Evolutionary conservation across 2,329 filamentous ascomycete species (phyloP), one percentile per base, ranked within the genome.

Genomic region (Calonectria montana): DNA sequence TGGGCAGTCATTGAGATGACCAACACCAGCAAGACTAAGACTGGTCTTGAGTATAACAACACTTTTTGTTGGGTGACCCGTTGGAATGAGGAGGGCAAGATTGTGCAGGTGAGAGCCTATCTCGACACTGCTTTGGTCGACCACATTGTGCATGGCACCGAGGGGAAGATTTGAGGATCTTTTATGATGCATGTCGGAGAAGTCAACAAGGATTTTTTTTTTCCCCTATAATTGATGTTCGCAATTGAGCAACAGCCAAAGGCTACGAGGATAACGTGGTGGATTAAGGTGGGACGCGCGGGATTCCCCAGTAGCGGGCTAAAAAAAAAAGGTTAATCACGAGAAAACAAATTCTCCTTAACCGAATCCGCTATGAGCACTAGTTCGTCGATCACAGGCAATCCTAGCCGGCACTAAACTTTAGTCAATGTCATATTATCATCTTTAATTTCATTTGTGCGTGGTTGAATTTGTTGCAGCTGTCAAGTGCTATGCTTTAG

Each of bases 1-100:
- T 62, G 57, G 57, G 57, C 57, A 18, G 57, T 62, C 9, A 41
- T 62, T n/a, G 57, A 62, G 15, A 25, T 62, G 57, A 62, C 57
- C 23, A 62, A 62, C 39, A 62, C 39, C 9, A 62, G 57, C 57
- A 43, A 62, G 37, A 62, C 57, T 2, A 62, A 62, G 39, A 62
- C 23, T 21, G 57, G 57, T 23, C 57, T 62, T 7, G 37, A 62
- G 12, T 62, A 62, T n/a, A 62, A 62, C 57, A 62, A 62, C 37
- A 62, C 57, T 18, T 62, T 62, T 15, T 62, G 57, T 13, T 62
- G 57, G 57, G 57, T 62, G 16, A 62, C 57, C 29, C 57, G 57
- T 39, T 62, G 57, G 57, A 62, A 62, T 18, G 57, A 62, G n/a
- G 37, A 62, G 39, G 37, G 57, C 37, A 29, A 45, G 57, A 62